Base-by-base conservation (phyloP, 179 eudicot genomes). In the Silene noctiflora region DNA sequence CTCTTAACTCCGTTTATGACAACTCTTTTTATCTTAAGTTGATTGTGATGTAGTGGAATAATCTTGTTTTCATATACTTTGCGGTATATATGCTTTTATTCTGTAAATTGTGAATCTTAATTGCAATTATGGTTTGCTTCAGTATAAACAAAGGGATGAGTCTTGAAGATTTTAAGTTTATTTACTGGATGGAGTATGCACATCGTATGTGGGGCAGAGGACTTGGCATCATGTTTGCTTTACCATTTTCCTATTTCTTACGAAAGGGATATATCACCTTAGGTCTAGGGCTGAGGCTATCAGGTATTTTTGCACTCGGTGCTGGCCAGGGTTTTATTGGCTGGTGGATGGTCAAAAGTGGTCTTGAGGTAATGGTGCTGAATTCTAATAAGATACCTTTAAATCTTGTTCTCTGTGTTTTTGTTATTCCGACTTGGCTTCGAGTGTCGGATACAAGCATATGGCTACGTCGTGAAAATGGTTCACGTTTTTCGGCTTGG, bases 201-300 rank as follows among this genome's bases (percentile, higher is more conserved):
- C 99, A 95, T 83, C 91, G 97, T 25, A 92, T 91, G 97, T 95
- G 99, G 99, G 99, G 99, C 83, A 95, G 97, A 87, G 97, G 89
- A 55, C 83, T 95, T 66, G 97, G 97, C 35, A 78, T 95, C 81
- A 91, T 95, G 96, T 93, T 95, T 87, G 97, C 93, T 56, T 81
- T 95, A 74, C 99, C 97, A 35, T 95, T 92, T 81, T 91, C 96
- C 65, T 95, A 93, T 86, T 95, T 95, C 74, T 76, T 93, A 51
- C 90, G 96, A 2, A 95, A 88, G 76, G 92, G 99, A 62, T 95
- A 89, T 79, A 95, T 95, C 67, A 91, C 96, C 22, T 27, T 81
- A 60, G 88, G 80, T 73, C 93, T 93, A 75, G 99, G 91, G 74
- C 33, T 85, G 74, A 91, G 92, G 84, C 97, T 92, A 39, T 86